phyloP scores from a whole-genome alignment of 768 basidiomycete species.

The Leccinum uliginosum region DNA sequence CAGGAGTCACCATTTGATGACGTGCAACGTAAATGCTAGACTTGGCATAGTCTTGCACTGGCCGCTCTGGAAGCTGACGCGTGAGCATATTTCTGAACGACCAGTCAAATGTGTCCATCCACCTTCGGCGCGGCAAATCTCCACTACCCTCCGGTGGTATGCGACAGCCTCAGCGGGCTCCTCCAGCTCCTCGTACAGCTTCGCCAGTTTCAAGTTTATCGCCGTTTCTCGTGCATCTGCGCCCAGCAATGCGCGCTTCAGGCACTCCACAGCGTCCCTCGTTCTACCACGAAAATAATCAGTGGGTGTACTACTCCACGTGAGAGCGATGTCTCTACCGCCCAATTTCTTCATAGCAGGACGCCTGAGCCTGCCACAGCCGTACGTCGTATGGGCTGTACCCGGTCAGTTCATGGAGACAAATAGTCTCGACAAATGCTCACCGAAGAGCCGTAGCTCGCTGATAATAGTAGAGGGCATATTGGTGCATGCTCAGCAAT shows the following conservation, averaged over 20 bases:
- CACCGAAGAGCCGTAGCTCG: conserved; percentile 90
- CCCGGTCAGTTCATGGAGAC: conserved; percentile 1
- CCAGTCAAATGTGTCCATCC: conserved; percentile 4
- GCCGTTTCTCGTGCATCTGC: conserved; percentile 73
- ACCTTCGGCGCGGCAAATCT: conserved; percentile 56
- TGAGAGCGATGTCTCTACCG: conserved; percentile 43
- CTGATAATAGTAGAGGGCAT: conserved; percentile 95
- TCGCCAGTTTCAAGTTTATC: conserved; percentile 71
- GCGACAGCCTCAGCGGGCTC: conserved; percentile 67
- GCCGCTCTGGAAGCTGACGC: conserved; percentile 42
- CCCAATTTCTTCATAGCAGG: conserved; percentile 90
- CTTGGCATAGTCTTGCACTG: conserved; percentile 74
- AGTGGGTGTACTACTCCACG: not conserved
- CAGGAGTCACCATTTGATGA: conserved; percentile 59
- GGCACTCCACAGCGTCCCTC: conserved; percentile 87
- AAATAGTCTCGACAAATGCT: conserved; percentile 7
- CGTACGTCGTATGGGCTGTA: conserved; percentile 90
- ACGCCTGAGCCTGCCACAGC: conserved; percentile 92
- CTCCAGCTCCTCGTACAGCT: conserved; percentile 60
- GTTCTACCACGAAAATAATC: conserved; percentile 42
- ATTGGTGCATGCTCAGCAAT: conserved; percentile 93
- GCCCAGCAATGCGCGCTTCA: conserved; percentile 82
- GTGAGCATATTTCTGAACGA: conserved; percentile 7
- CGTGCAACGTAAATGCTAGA: conserved; percentile 85
- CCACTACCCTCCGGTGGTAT: conserved; percentile 78